Conservation (phyloP, 1,139 yeast species). For the Yamadazyma oceani region DNA sequence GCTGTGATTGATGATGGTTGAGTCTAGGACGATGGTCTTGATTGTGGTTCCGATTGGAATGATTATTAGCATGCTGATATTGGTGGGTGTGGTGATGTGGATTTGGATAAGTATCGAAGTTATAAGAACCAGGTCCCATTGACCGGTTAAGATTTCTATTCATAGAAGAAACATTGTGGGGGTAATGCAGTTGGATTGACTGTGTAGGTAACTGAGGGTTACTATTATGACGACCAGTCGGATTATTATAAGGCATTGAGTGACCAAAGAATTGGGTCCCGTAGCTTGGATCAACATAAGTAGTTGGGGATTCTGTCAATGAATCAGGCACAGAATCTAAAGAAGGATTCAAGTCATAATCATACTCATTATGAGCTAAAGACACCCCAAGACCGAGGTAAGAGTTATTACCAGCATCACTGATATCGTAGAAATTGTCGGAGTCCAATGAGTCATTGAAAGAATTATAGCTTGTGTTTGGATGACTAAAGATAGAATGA, state of each 20-base stretch:
- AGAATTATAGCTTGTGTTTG: slow-evolving; percentile 18
- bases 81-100: slow-evolving; percentile 1
- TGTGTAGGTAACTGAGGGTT: slow-evolving; percentile 1
- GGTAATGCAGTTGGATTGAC: too few relatives aligned
- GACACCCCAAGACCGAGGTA: not conserved
- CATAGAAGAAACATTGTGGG: slow-evolving; percentile 8
- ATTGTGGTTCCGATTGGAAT: too few relatives aligned
- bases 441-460: slow-evolving; percentile 15
- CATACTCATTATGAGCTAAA: slow-evolving; percentile 17
- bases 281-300: slow-evolving; percentile 1
- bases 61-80: not conserved
- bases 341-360: slow-evolving; percentile 29
- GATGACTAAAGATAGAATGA: slow-evolving; percentile 27
- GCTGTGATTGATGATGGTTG: slow-evolving; percentile 6
- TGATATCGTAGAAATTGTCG: slow-evolving; percentile 22
- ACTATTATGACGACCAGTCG: slow-evolving; percentile 7
- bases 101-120: slow-evolving; percentile 8
- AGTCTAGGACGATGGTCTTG: slow-evolving; percentile 2
- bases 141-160: not conserved
- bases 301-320: slow-evolving; percentile 5
- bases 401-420: not conserved
- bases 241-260: not conserved
- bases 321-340: slow-evolving; percentile 31
- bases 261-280: slow-evolving; percentile 1
- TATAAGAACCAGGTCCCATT: slow-evolving; percentile 7